Conservation (phyloP, 73 alveolate species). For the Tetrahymena thermophila region DNA sequence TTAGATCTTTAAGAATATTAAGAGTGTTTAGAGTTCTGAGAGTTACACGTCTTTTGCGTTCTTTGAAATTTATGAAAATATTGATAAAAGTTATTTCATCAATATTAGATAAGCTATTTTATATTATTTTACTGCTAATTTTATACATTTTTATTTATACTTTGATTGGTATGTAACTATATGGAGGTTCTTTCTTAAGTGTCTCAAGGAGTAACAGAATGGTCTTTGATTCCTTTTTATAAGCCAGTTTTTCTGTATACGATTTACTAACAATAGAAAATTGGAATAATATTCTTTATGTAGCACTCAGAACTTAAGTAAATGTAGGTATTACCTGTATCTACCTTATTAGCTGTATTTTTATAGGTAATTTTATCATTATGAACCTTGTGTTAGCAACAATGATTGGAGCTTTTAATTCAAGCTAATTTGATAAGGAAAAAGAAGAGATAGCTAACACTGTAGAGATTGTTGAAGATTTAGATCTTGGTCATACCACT, state of each 20-base stretch:
- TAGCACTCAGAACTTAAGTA: slow-evolving; percentile 3
- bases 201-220: not conserved
- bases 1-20: slow-evolving; percentile 66
- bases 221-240: not conserved
- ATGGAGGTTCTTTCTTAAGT: slow-evolving; percentile 43
- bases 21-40: slow-evolving; percentile 76
- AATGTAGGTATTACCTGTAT: slow-evolving; percentile 9
- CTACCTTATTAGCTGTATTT: slow-evolving; percentile 74
- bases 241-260: not conserved
- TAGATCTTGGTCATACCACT: slow-evolving; percentile 2
- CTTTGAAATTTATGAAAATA: slow-evolving; percentile 66
- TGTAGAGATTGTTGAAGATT: slow-evolving; percentile 17
- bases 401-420: slow-evolving; percentile 42
- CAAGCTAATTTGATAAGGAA: slow-evolving; percentile 18
- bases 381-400: slow-evolving; percentile 82
- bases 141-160: slow-evolving; percentile 61
- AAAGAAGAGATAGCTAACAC: slow-evolving; percentile 10
- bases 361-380: slow-evolving; percentile 81
- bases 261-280: slow-evolving; percentile 14
- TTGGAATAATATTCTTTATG: slow-evolving; percentile 32
- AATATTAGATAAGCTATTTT: slow-evolving; percentile 45
- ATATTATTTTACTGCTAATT: slow-evolving; percentile 56
- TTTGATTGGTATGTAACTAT: slow-evolving; percentile 59
- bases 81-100: slow-evolving; percentile 54
- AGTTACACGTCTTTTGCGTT: slow-evolving; percentile 70